Evolutionary conservation across 2,329 filamentous ascomycete genomes (phyloP), one percentile per base, ranked within the genome.

Genomic region (Fusarium sp.): DNA sequence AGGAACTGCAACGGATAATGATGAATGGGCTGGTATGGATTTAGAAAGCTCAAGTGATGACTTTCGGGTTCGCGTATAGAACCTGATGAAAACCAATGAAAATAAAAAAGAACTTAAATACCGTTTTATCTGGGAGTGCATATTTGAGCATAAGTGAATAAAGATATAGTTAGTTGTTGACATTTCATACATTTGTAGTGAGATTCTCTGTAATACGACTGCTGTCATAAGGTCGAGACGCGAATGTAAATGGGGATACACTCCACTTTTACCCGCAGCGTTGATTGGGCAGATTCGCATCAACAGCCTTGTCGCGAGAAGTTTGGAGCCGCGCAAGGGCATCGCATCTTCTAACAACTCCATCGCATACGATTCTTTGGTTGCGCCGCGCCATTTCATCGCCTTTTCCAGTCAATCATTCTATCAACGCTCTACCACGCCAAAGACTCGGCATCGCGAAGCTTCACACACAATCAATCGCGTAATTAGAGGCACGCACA

Each of bases 281-380:
- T 13, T 58, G 22, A 76, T 77, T 75, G 74, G 75, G 15, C 50
- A 50, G 25, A 6, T 26, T 12, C 6, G 25, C 8, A 19, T 10
- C 45, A 53, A 48, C 66, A 73, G 70, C 72, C 74, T 75, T 61
- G 74, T 76, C 74, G 74, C 75, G 75, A 76, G 69, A 76, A 75
- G 71, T 76, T 76, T 75, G 72, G 75, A 67, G 67, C 69, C 67
- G 68, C 67, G 70, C 61, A 64, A 62, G 55, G 59, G 58, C 61
- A 56, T 53, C 34, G 42, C 31, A 34, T 34, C 44, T 64, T 60
- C 60, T 45, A 58, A 61, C 66, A 71, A 61, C 66, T 56, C 53
- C 58, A 66, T 67, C 53, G 42, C 53, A 62, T 57, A 25, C 35
- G 31, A 48, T 28, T 53, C 61, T 36, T 57, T 53, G 49, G 44